Conservation (phyloP, 306 rosid genomes). For the Gastrolobium bilobum region DNA sequence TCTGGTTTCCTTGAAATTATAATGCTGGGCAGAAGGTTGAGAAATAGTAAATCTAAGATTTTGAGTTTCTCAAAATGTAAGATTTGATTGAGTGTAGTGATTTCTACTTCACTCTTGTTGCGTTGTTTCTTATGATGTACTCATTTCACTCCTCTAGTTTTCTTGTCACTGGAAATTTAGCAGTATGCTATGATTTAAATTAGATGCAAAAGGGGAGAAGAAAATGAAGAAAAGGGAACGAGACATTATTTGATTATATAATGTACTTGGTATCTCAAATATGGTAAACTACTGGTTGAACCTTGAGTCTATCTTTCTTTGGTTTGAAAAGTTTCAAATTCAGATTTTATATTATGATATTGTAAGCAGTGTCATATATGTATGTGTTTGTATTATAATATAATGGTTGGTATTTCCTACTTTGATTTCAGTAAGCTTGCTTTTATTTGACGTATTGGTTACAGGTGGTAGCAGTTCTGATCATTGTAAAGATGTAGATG, state of each 20-base stretch:
- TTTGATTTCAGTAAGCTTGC: slow-evolving; percentile 30
- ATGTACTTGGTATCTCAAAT: slow-evolving; percentile 10
- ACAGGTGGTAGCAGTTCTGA: slow-evolving; percentile 79
- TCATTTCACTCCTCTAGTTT: slow-evolving; percentile 27
- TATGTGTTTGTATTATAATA: background rate
- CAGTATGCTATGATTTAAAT: background rate
- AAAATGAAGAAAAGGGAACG: background rate
- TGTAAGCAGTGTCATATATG: background rate
- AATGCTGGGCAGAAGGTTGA: slow-evolving; percentile 25
- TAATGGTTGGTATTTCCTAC: slow-evolving; percentile 7
- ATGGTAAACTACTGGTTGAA: background rate
- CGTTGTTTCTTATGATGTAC: slow-evolving; percentile 16
- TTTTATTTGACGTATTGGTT: slow-evolving; percentile 36
- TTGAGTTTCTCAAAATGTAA: slow-evolving; percentile 9
- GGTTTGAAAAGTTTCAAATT: slow-evolving; percentile 16
- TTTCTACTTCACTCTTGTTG: slow-evolving; percentile 33
- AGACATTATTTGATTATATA: background rate
- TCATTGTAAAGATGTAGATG: slow-evolving; percentile 85
- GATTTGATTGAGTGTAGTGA: slow-evolving; percentile 26
- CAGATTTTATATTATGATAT: slow-evolving; percentile 14
- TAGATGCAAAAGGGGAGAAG: background rate
- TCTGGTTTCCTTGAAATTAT: slow-evolving; percentile 18
- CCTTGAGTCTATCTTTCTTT: slow-evolving; percentile 5
- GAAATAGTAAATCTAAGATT: slow-evolving; percentile 44
- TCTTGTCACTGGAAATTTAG: background rate